Evolutionary conservation across 805 yeast species (phyloP).

Genomic region (Monosporozyma yasuniensis): DNA sequence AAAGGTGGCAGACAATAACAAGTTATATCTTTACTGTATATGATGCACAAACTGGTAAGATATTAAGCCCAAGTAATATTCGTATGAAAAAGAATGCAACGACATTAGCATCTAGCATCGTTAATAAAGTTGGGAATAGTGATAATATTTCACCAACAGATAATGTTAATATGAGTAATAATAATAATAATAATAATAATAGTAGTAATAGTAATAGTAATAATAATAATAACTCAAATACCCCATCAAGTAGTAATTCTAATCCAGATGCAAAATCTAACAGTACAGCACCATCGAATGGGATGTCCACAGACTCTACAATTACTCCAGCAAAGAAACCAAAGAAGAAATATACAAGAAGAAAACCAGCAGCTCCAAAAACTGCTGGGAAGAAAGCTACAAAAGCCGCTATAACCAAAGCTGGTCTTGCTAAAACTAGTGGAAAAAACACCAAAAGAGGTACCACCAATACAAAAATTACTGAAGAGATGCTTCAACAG

Average conservation of each 20-base stretch:
- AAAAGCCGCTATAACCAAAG: not conserved
- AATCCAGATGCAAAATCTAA: conserved; percentile 1
- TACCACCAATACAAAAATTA: conserved; percentile 3
- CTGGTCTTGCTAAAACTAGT: not conserved
- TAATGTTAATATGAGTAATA: not conserved
- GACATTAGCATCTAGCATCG: not conserved
- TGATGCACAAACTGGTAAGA: conserved; percentile 22
- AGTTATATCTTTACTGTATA: conserved; percentile 20
- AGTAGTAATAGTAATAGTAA: not conserved
- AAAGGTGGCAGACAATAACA: conserved; percentile 24
- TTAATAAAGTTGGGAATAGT: not conserved
- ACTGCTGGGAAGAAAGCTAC: not conserved
- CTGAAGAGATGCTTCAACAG: not conserved
- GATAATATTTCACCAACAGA: not conserved
- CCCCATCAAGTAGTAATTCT: conserved; percentile 1
- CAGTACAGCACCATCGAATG: conserved; percentile 2
- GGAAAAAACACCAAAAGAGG: conserved; percentile 1
- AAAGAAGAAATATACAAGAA: conserved; percentile 7
- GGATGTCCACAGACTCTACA: not conserved
- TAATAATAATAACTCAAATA: conserved; percentile 1
- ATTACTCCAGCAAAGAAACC: conserved; percentile 8
- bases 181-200: not conserved
- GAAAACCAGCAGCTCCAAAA: conserved; percentile 2
- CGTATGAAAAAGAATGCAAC: conserved; percentile 4
- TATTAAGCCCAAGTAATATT: conserved; percentile 14